Conservation (phyloP, 2,329 filamentous ascomycete species). For the Emergomyces africanus region DNA sequence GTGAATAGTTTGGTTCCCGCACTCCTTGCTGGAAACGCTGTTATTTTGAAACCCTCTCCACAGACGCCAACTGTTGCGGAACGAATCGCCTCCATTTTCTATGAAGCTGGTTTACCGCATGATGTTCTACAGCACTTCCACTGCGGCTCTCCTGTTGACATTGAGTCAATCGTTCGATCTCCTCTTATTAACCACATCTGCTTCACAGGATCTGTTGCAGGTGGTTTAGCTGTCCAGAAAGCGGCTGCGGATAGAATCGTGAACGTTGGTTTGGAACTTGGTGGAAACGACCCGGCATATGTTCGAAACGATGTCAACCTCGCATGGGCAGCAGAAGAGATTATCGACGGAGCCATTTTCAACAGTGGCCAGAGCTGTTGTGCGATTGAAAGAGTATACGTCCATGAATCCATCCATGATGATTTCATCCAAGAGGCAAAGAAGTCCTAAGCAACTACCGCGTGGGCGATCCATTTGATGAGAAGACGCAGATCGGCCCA, state of each 20-base stretch:
- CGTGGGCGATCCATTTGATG: slow-evolving; percentile 75
- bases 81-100: slow-evolving; percentile 64
- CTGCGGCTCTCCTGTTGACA: slow-evolving; percentile 61
- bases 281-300: slow-evolving; percentile 91
- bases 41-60: slow-evolving; percentile 88
- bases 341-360: slow-evolving; percentile 92
- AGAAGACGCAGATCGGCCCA: slow-evolving; percentile 70
- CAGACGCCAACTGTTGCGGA: slow-evolving; percentile 90
- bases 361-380: slow-evolving; percentile 99
- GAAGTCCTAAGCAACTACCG: slow-evolving; percentile 70
- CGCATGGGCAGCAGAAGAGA: slow-evolving; percentile 82
- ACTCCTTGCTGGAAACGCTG: slow-evolving; percentile 77
- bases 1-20: slow-evolving; percentile 88
- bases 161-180: slow-evolving; percentile 67
- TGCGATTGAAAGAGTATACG: slow-evolving; percentile 82
- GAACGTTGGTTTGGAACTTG: slow-evolving; percentile 78
- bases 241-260: slow-evolving; percentile 75
- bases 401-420: slow-evolving; percentile 73
- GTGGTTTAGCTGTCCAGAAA: slow-evolving; percentile 72
- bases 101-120: slow-evolving; percentile 64
- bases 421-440: slow-evolving; percentile 67
- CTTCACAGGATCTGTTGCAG: slow-evolving; percentile 88
- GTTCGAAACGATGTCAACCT: slow-evolving; percentile 75
- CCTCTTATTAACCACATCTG: slow-evolving; percentile 69
- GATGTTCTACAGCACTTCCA: slow-evolving; percentile 90